Percentiles rank a stretch among this genome's conserved stretches.
phyloP scores from a whole-genome alignment of 2,329 filamentous ascomycete genomes.

The Aschersonia sp. region DNA sequence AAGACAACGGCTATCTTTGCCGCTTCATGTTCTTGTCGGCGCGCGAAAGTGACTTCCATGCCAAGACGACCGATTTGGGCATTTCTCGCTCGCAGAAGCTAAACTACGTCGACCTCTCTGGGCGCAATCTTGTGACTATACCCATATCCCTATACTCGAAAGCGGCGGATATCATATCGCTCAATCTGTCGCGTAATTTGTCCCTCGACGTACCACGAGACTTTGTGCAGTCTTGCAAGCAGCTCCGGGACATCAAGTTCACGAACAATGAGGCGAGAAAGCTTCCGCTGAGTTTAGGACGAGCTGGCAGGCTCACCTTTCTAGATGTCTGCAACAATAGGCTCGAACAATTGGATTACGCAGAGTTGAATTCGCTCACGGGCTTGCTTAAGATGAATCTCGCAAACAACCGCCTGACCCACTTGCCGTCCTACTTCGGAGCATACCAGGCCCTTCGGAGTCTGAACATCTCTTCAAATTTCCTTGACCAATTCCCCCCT shows the following conservation, averaged over 20 bases:
- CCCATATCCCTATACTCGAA: constrained; percentile 89
- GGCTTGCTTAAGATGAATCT: constrained; percentile 79
- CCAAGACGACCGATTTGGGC: constrained; percentile 57
- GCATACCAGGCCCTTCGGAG: constrained; percentile 66
- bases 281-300: constrained; percentile 68
- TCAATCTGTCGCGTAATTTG: constrained; percentile 86
- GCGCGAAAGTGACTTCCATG: constrained; percentile 68
- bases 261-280: constrained; percentile 85
- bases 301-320: constrained; percentile 70
- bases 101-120: constrained; percentile 83
- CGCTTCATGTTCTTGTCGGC: constrained; percentile 90
- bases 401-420: constrained; percentile 78
- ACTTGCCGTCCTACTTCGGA: constrained; percentile 69
- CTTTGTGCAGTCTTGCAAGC: constrained; percentile 86
- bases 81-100: constrained; percentile 77
- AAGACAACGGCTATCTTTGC: constrained; percentile 94
- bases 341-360: constrained; percentile 73
- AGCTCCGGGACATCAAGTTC: constrained; percentile 88
- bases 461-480: constrained; percentile 89
- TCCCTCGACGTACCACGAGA: constrained; percentile 88
- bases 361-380: constrained; percentile 60
- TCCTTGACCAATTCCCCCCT: constrained; percentile 67
- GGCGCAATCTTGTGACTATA: constrained; percentile 83
- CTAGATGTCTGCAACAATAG: constrained; percentile 93
- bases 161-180: constrained; percentile 79